phyloP scores from a whole-genome alignment of 192 early-diverging fungal genomes.

The Lunasporangiospora selenospora region DNA sequence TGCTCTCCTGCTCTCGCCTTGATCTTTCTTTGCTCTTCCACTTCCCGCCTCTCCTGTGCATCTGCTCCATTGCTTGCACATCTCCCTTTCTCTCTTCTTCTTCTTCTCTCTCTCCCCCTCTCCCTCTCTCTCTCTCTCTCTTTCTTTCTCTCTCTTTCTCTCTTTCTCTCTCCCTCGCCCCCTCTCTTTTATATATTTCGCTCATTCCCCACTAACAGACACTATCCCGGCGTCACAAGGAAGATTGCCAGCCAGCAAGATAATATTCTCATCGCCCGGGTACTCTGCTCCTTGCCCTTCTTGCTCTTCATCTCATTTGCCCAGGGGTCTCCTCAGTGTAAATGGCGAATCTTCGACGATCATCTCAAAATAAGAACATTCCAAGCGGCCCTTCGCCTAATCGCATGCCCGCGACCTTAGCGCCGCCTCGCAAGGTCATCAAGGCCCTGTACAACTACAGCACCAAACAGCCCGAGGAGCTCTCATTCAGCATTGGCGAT shows the following conservation, averaged over 20 bases:
- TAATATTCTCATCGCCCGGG: background rate
- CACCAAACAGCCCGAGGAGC: slow-evolving; percentile 59
- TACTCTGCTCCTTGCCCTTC: background rate
- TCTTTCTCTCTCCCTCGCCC: background rate
- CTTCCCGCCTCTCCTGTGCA: background rate
- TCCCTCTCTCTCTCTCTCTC: slow-evolving; percentile 1
- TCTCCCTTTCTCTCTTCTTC: slow-evolving; percentile 4
- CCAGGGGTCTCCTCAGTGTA: background rate
- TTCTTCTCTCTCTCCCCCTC: background rate
- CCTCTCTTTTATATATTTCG: background rate
- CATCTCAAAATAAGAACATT: slow-evolving; percentile 23
- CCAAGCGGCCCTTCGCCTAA: slow-evolving; percentile 25
- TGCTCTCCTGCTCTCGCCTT: slow-evolving; percentile 14
- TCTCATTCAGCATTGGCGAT: slow-evolving; percentile 75
- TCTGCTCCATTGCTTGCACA: background rate
- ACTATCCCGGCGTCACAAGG: background rate
- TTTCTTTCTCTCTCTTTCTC: background rate
- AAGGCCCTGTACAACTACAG: slow-evolving; percentile 74
- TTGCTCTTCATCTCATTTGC: background rate
- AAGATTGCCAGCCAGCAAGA: too few relatives aligned
- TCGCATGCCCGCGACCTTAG: slow-evolving; percentile 13
- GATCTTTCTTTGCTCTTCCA: background rate
- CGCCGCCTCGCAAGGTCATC: slow-evolving; percentile 71
- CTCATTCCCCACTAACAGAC: background rate
- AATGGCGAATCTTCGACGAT: slow-evolving; percentile 41